Evolutionary conservation across 768 basidiomycete genomes (phyloP), one percentile per base, ranked within the genome.

Genomic region (Termitomyces titanicus): DNA sequence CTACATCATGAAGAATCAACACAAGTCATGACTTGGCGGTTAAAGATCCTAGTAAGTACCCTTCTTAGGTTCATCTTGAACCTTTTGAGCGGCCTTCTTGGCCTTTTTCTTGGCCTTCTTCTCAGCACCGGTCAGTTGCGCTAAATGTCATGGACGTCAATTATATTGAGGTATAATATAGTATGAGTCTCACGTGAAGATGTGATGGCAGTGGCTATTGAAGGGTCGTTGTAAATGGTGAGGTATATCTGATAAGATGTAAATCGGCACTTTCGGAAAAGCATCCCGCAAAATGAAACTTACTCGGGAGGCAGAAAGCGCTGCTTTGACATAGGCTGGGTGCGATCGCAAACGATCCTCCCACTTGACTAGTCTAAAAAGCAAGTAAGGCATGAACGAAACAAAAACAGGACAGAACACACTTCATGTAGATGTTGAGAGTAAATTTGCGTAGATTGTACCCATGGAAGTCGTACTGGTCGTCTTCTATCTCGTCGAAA

Each of bases 401-500:
- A 13, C 24, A 7, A 9, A 27, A 40, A 48, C 9, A 12, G 27
- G 9, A 18, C 12, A 45, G 40, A 31, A 74, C 89, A 57, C 62
- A 98, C 96, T 85, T 83, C 51, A 90, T 57, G 67, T 98, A 98
- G 12, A 92, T 83, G 51, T 86, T 88, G 33, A 98, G 72, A 8
- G 90, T 96, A 63, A 86, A 90, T 63, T 91, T 94, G 51, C 97
- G 86, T 61, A 98, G 61, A 61, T 92, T 92, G 69, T 98, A 99
- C 7, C 89, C 85, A 68, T 99, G 97, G 79, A 99, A 99, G 70
- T 99, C 97, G 63, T 89, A 98, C 71, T 98, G 94, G 64, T 97
- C 95, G 61, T 98, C 94, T 60, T 97, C 93, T 60, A 90, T 82
- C 50, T 89, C 89, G 51, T 87, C 80, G 68, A 96, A 98, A 15